Evolutionary conservation across 169 alveolate genomes (phyloP).

Genomic region (Theileria orientalis): DNA sequence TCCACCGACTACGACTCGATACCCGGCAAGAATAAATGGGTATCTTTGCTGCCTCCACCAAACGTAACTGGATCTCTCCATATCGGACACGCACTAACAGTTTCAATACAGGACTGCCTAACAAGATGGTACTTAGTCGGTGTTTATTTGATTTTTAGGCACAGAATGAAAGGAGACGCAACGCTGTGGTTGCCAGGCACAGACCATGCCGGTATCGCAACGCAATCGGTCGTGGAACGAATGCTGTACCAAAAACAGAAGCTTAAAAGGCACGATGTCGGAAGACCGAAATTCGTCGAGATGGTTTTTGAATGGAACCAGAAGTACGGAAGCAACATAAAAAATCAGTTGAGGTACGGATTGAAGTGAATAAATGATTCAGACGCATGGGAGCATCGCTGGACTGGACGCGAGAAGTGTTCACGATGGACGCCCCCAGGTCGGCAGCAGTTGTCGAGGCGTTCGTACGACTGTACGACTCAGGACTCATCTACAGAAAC

Average conservation of each 20-base stretch:
- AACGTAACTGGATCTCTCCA: constrained; percentile 99
- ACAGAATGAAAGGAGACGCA: constrained; percentile 93
- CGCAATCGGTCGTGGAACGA: constrained; percentile 98
- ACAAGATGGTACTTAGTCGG: constrained; percentile 83
- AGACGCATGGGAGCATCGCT: constrained; percentile 89
- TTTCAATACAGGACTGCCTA: constrained; percentile 97
- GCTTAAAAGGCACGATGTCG: constrained; percentile 92
- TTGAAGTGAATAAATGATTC: neutral
- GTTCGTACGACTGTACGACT: constrained; percentile 89
- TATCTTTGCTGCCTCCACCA: constrained; percentile 98
- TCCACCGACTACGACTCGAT: constrained; percentile 61
- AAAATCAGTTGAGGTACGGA: constrained; percentile 83
- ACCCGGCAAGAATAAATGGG: constrained; percentile 72
- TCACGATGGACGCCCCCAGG: constrained; percentile 93
- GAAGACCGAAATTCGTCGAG: constrained; percentile 93
- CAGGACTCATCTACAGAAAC: constrained; percentile 93
- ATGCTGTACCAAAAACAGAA: constrained; percentile 89
- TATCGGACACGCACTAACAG: constrained; percentile 98
- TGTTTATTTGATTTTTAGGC: constrained; percentile 48
- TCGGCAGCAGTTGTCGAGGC: constrained; percentile 95
- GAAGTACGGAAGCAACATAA: constrained; percentile 91
- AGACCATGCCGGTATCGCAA: constrained; percentile 99
- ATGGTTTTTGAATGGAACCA: constrained; percentile 98
- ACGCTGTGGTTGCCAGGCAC: constrained; percentile 99
- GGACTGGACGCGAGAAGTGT: constrained; percentile 97